Evolutionary conservation across 2,329 filamentous ascomycete genomes (phyloP).

Genomic region (Fusarium sp.): DNA sequence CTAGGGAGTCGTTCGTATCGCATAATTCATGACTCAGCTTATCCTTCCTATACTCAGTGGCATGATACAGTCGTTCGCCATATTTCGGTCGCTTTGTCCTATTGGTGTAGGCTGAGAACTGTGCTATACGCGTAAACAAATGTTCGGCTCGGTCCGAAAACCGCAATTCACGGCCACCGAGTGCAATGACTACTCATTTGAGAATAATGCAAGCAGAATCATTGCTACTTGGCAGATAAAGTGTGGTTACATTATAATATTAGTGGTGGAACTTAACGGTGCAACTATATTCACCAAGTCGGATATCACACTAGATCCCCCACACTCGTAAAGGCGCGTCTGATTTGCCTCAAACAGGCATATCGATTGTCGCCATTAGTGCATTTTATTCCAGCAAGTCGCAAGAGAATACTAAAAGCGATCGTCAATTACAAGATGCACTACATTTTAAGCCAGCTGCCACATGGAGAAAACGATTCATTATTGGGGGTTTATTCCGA

Average conservation of each 20-base stretch:
- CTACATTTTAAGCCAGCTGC: background rate
- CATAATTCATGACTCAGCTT: background rate
- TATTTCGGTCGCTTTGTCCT: too few species aligned
- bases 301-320: background rate
- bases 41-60: background rate
- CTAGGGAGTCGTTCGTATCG: background rate
- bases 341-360: background rate
- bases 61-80: background rate
- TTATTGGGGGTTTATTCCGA: conserved; percentile 13
- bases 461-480: background rate
- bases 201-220: background rate
- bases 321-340: background rate
- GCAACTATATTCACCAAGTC: background rate
- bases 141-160: background rate
- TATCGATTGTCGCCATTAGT: background rate
- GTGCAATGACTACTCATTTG: background rate
- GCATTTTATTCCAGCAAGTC: background rate
- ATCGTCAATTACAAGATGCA: background rate
- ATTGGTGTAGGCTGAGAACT: background rate
- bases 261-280: conserved; percentile 1
- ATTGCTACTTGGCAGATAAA: background rate
- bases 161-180: background rate
- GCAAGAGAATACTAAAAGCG: background rate
- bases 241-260: background rate
- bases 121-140: background rate